Evolutionary conservation across 129 eudicot genomes (phyloP).

Genomic region (Daucus carota): DNA sequence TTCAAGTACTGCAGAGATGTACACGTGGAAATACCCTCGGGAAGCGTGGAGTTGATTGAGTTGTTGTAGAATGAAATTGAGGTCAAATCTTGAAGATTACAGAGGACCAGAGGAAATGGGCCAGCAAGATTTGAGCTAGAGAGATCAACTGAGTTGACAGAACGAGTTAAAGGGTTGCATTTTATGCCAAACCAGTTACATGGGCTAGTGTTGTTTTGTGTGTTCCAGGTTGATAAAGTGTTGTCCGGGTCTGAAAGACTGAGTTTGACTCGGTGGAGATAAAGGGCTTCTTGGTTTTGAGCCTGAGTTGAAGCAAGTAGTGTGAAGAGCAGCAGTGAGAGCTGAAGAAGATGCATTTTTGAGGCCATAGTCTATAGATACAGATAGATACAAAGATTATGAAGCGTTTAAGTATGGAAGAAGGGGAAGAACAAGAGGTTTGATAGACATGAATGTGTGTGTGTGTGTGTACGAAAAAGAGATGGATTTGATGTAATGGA

Average conservation of each 20-base stretch:
- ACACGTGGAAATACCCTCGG: conserved; percentile 42
- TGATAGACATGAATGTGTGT: not conserved
- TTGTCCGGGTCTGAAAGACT: conserved; percentile 64
- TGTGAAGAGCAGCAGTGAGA: conserved; percentile 14
- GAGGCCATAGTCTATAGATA: not conserved
- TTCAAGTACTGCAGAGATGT: conserved; percentile 31
- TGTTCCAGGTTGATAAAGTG: conserved; percentile 49
- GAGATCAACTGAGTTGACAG: conserved; percentile 50
- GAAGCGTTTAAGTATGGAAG: not conserved
- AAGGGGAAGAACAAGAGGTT: not conserved
- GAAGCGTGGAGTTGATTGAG: conserved; percentile 57
- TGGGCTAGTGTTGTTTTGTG: conserved; percentile 29
- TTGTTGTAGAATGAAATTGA: conserved; percentile 57
- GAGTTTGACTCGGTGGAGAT: conserved; percentile 47
- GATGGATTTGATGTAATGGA: not conserved
- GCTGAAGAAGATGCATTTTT: conserved; percentile 18
- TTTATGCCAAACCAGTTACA: conserved; percentile 67
- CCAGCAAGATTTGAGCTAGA: conserved; percentile 64
- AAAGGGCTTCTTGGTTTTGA: conserved; percentile 57
- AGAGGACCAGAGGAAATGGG: conserved; percentile 53
- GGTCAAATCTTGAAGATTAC: conserved; percentile 40
- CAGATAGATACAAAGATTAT: not conserved
- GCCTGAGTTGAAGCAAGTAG: conserved; percentile 14
- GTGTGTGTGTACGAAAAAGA: not conserved
- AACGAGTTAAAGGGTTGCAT: conserved; percentile 33